phyloP scores from a whole-genome alignment of 306 rosid species.

The Cicer chorassanicum region DNA sequence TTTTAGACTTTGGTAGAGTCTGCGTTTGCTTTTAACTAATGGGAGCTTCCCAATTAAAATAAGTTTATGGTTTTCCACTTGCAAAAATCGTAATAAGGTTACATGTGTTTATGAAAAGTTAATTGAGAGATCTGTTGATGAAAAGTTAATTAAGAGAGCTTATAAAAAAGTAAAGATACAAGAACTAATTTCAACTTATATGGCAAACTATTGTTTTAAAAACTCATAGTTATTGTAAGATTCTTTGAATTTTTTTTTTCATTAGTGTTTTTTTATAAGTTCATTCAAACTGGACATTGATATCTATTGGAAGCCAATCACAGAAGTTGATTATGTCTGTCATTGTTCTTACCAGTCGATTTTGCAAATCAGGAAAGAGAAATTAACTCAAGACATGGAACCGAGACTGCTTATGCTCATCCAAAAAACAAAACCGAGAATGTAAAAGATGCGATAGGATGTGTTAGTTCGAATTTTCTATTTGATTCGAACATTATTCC shows the following conservation, averaged over 20 bases:
- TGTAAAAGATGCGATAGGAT: background rate
- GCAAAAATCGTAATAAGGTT: background rate
- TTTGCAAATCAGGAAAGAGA: slow-evolving; percentile 28
- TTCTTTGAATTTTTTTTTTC: background rate
- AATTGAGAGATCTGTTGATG: background rate
- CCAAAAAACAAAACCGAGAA: slow-evolving; percentile 7
- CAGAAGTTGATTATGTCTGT: slow-evolving; percentile 37
- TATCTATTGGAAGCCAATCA: slow-evolving; percentile 1
- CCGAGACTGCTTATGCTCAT: background rate
- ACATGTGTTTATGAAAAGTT: background rate
- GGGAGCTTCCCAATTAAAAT: slow-evolving; percentile 9
- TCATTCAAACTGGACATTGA: slow-evolving; percentile 1
- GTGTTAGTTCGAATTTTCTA: slow-evolving; percentile 2
- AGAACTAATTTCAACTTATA: background rate
- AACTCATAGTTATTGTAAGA: background rate
- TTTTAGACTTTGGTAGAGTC: background rate
- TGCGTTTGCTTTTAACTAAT: background rate
- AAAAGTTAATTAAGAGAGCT: background rate
- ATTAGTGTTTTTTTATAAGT: background rate
- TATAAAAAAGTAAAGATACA: background rate
- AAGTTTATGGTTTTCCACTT: background rate
- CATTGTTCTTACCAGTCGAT: slow-evolving; percentile 39
- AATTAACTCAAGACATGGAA: background rate
- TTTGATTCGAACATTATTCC: slow-evolving; percentile 37
- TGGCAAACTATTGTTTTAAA: background rate